These are phyloP conservation scores for Odontarrhena argentea DNA, from an alignment of 345 rosid species.

Conservation along the genomic window DNA sequence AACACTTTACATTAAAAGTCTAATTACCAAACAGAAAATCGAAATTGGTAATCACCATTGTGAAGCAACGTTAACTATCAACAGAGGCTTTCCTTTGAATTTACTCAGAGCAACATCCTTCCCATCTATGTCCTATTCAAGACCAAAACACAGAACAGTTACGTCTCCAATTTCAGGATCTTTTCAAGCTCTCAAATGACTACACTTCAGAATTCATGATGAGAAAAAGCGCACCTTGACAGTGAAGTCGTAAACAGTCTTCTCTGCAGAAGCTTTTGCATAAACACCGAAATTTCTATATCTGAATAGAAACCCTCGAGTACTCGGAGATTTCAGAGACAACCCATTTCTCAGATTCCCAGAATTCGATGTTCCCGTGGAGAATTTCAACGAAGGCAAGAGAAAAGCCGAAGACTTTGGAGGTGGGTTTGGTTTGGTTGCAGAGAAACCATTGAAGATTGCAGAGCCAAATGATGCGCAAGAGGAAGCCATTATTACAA, in stretches of 20 bases:
- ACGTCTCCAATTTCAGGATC: background rate
- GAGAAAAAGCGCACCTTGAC: constrained; percentile 55
- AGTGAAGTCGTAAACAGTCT: constrained; percentile 66
- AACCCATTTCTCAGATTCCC: constrained; percentile 49
- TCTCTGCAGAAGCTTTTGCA: constrained; percentile 70
- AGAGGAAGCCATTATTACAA: constrained; percentile 44
- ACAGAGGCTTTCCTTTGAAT: constrained; percentile 77
- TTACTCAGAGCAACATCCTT: constrained; percentile 67
- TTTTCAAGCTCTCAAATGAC: background rate
- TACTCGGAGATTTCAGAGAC: constrained; percentile 36
- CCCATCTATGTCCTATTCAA: constrained; percentile 72
- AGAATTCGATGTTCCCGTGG: constrained; percentile 48
- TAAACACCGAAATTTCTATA: constrained; percentile 48
- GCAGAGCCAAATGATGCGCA: constrained; percentile 35
- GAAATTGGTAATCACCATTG: constrained; percentile 53
- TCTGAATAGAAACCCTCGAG: constrained; percentile 39
- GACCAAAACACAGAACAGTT: background rate
- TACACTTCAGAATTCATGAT: background rate
- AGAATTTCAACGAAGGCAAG: constrained; percentile 42
- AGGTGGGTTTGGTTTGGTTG: constrained; percentile 31
- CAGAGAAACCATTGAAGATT: constrained; percentile 33
- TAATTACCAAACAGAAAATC: background rate
- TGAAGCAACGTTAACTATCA: constrained; percentile 94
- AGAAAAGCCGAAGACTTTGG: constrained; percentile 39
- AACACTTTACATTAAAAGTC: background rate